Evolutionary conservation across 1,284 basidiomycete genomes (phyloP), one percentile per base, ranked within the genome.

Genomic region (Spongispora temasekensis): DNA sequence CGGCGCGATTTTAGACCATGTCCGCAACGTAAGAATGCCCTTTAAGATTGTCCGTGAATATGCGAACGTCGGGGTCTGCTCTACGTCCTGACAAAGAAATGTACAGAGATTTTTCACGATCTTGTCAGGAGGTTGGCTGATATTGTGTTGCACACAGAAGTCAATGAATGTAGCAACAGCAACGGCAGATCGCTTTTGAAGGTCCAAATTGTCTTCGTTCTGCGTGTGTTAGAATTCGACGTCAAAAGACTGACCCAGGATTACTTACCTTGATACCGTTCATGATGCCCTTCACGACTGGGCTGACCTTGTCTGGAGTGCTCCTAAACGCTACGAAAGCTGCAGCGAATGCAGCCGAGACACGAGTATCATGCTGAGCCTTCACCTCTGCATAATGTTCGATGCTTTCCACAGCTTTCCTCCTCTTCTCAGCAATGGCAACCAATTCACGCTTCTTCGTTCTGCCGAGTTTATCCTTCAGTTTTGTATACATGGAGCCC

Each of bases 91-190:
- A 75, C 97, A 99, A 6, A 99, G 81, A 77, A 99, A 99, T 0
- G 95, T 96, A 77, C 95, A 97, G 5, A 99, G 85, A 72, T 99
- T 99, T 79, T 95, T 95, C 68, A 99, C 88, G 58, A 99, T 95
- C 80, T 99, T 99, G 70, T 96, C 94, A 0, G 83, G 91, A 67
- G 80, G 82, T 74, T 87, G 83, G 65, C 81, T 68, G 68, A 88
- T 77, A 69, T 87, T 76, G 79, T 89, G 82, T 48, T 83, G 77
- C 4, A 88, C 85, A 74, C 95, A 98, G 71, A 94, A 93, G 53
- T 90, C 87, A 62, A 99, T 86, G 75, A 99, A 94, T 5, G 88
- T 84, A 13, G 95, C 93, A 8, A 99, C 90, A 0, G 95, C 89
- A 0, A 82, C 81, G 0, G 97, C 96, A 1, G 95, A 95, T 30